phyloP scores from a whole-genome alignment of 225 moss, liverwort and hornwort genomes.

The Polytrichum commune region DNA sequence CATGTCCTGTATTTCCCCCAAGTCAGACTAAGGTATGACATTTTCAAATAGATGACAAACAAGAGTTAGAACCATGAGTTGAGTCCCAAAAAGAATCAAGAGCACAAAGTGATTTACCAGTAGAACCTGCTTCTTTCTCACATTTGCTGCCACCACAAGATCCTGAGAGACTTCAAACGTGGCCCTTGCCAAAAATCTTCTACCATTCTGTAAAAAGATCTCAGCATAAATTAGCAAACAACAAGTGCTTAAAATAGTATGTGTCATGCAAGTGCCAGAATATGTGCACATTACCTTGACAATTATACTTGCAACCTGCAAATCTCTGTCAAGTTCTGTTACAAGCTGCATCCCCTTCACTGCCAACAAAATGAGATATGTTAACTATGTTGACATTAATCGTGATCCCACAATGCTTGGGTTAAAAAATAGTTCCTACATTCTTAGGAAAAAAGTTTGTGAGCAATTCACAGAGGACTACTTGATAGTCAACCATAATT shows the following conservation, averaged over 20 bases:
- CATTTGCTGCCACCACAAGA: constrained; percentile 94
- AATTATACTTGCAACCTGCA: constrained; percentile 90
- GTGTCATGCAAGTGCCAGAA: not conserved
- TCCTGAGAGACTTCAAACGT: constrained; percentile 85
- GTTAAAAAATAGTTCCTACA: not conserved
- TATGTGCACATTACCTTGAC: constrained; percentile 59
- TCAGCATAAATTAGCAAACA: constrained; percentile 8
- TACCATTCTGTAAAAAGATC: constrained; percentile 68
- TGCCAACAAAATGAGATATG: constrained; percentile 22
- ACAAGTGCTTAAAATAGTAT: constrained; percentile 1
- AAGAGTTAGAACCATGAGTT: not conserved
- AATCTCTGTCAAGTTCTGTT: constrained; percentile 88
- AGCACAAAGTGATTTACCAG: constrained; percentile 51
- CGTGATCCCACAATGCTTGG: not conserved
- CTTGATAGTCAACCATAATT: too few species aligned
- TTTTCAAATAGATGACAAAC: not conserved
- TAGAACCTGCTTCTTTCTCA: constrained; percentile 82
- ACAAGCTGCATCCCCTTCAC: constrained; percentile 96
- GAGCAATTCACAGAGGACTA: not conserved
- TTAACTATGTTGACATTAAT: not conserved
- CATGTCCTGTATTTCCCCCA: constrained; percentile 60
- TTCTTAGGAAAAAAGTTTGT: not conserved
- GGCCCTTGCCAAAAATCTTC: constrained; percentile 82
- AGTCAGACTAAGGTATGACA: not conserved
- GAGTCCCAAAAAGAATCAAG: not conserved